Evolutionary conservation across 1,139 yeast species (phyloP).

Genomic region (Geotrichum carabidarum): DNA sequence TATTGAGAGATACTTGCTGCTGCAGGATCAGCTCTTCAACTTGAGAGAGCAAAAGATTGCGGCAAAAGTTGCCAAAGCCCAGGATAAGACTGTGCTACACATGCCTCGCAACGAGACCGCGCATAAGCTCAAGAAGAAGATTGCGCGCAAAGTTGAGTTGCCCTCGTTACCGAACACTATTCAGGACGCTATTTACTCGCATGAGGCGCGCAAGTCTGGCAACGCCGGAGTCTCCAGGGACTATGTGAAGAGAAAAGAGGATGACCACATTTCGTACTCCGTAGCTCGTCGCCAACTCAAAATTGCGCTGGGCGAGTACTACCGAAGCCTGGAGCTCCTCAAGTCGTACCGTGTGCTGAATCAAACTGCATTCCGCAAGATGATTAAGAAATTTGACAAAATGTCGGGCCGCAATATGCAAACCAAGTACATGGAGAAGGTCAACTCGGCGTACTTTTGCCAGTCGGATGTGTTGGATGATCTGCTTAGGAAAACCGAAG

Average conservation of each 20-base stretch:
- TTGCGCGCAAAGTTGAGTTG: constrained; percentile 30
- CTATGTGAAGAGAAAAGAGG: constrained; percentile 19
- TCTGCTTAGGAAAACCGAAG: constrained; percentile 58
- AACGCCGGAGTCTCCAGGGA: constrained; percentile 5
- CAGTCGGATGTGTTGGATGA: constrained; percentile 64
- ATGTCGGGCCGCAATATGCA: constrained; percentile 50
- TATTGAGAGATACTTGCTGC: constrained; percentile 52
- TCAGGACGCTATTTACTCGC: constrained; percentile 10
- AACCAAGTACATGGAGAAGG: constrained; percentile 53
- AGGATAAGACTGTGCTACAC: constrained; percentile 21
- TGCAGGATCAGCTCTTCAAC: constrained; percentile 66
- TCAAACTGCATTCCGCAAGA: constrained; percentile 82
- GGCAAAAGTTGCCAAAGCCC: constrained; percentile 11
- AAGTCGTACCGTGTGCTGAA: constrained; percentile 73
- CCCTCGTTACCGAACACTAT: constrained; percentile 33
- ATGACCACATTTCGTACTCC: constrained; percentile 44
- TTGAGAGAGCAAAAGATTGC: constrained; percentile 50
- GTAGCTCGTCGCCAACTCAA: constrained; percentile 73
- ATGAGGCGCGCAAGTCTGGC: not conserved
- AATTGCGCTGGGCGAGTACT: constrained; percentile 71
- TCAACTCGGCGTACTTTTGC: constrained; percentile 52
- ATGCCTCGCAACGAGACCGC: constrained; percentile 27
- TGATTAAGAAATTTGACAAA: constrained; percentile 86
- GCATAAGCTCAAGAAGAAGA: constrained; percentile 22
- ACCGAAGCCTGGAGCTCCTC: constrained; percentile 70